A percentile compares a stretch with the other conserved stretches of the same genome.
phyloP scores from a whole-genome alignment of 2,329 filamentous ascomycete species.

The Fonsecaea pugnacius region DNA sequence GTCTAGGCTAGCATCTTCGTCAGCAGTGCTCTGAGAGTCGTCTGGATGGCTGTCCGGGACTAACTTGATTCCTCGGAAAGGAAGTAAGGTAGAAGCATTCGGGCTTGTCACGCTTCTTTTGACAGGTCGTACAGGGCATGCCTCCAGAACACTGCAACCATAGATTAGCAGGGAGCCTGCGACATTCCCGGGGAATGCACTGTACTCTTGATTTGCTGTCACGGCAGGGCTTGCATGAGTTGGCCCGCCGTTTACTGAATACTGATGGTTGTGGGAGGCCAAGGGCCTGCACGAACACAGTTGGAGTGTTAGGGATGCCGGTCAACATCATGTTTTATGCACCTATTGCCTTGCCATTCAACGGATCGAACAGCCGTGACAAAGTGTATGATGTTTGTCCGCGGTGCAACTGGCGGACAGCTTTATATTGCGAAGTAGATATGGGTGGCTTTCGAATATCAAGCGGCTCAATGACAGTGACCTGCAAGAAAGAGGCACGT shows the following conservation, averaged over 20 bases:
- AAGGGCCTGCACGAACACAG: slow-evolving; percentile 19
- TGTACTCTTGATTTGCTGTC: slow-evolving; percentile 33
- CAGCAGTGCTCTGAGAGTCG: neutral
- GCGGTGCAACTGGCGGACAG: neutral
- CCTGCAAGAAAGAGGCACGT: neutral
- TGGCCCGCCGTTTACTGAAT: slow-evolving; percentile 26
- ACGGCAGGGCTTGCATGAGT: slow-evolving; percentile 34
- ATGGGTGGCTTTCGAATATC: neutral
- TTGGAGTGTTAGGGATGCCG: slow-evolving; percentile 16
- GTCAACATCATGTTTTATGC: slow-evolving; percentile 30
- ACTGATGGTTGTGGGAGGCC: slow-evolving; percentile 9
- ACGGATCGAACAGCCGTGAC: slow-evolving; percentile 1
- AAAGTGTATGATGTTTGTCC: slow-evolving; percentile 1
- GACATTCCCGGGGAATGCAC: neutral
- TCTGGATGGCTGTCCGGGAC: neutral
- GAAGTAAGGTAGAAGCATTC: slow-evolving; percentile 27
- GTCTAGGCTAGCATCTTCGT: slow-evolving; percentile 2
- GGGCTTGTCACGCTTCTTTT: slow-evolving; percentile 32
- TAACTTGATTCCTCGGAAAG: slow-evolving; percentile 20
- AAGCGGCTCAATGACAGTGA: neutral
- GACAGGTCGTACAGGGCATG: slow-evolving; percentile 31
- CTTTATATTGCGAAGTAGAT: neutral
- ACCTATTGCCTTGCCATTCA: slow-evolving; percentile 21
- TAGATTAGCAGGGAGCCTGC: slow-evolving; percentile 6
- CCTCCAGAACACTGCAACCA: slow-evolving; percentile 27